Percentiles rank a stretch among this genome's conserved stretches.
Evolutionary conservation across 371 early-diverging fungal species (phyloP).

Genomic region (Saksenaea oblongispora): DNA sequence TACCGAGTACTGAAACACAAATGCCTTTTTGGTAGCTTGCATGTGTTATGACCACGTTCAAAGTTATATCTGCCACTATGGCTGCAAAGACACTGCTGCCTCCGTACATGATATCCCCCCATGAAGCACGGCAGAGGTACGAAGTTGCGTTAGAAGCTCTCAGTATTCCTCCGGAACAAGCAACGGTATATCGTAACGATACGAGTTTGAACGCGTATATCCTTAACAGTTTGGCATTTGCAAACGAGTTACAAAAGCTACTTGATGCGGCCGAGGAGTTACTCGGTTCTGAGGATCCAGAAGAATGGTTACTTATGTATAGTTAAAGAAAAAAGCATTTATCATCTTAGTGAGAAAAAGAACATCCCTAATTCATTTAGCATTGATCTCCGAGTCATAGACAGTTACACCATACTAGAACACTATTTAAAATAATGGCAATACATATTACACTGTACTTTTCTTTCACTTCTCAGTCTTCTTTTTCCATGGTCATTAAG

Average conservation of each 20-base stretch:
- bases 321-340: constrained; percentile 8
- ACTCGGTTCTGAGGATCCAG: constrained; percentile 43
- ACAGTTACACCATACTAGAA: background rate
- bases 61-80: constrained; percentile 4
- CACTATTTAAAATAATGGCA: background rate
- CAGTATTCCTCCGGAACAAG: background rate
- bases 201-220: constrained; percentile 35
- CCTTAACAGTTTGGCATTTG: constrained; percentile 34
- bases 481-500: constrained; percentile 16
- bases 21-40: background rate
- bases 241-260: constrained; percentile 31
- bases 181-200: background rate
- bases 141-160: background rate
- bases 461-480: background rate
- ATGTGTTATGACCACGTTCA: constrained; percentile 5
- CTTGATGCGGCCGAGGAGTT: constrained; percentile 25
- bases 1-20: background rate
- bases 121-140: constrained; percentile 3
- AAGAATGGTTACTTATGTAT: constrained; percentile 33
- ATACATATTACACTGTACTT: background rate
- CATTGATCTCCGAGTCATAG: constrained; percentile 1
- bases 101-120: constrained; percentile 9
- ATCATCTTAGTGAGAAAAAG: background rate
- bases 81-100: constrained; percentile 7
- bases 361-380: background rate